Evolutionary conservation across 306 rosid species (phyloP).

Genomic region (Spatholobus suberectus): DNA sequence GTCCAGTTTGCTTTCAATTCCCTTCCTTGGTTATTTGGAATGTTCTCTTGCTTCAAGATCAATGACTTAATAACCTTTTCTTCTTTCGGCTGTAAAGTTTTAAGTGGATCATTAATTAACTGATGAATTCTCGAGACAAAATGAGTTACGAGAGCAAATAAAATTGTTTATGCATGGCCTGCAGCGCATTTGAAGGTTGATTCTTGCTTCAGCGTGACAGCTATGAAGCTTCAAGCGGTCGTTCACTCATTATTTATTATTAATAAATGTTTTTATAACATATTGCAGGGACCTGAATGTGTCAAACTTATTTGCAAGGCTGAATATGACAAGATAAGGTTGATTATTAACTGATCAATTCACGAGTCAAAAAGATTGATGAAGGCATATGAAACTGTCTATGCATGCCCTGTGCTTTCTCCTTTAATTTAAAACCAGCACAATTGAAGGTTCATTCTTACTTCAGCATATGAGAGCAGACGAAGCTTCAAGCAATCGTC

Average conservation of each 20-base stretch:
- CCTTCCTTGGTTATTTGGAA: conserved; percentile 34
- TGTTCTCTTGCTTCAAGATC: conserved; percentile 57
- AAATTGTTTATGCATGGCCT: conserved; percentile 15
- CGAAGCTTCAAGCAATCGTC: not conserved
- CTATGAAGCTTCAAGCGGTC: conserved; percentile 18
- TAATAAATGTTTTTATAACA: not conserved
- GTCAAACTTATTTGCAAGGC: not conserved
- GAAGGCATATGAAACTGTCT: not conserved
- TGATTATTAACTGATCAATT: not conserved
- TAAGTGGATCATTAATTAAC: conserved; percentile 36
- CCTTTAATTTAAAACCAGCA: not conserved
- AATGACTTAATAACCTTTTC: conserved; percentile 47
- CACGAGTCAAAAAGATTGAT: not conserved
- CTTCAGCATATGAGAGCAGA: not conserved
- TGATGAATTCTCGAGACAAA: conserved; percentile 8
- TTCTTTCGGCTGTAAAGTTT: conserved; percentile 71
- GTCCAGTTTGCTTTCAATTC: conserved; percentile 39
- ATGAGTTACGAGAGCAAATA: not conserved
- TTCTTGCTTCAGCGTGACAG: conserved; percentile 24
- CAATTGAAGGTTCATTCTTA: conserved; percentile 5
- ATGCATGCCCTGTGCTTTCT: not conserved
- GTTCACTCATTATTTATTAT: not conserved
- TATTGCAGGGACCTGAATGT: not conserved
- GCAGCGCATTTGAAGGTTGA: conserved; percentile 28
- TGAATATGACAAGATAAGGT: not conserved